Conservation (phyloP, 352 stramenopile species). For the Phytophthora aleatoria region DNA sequence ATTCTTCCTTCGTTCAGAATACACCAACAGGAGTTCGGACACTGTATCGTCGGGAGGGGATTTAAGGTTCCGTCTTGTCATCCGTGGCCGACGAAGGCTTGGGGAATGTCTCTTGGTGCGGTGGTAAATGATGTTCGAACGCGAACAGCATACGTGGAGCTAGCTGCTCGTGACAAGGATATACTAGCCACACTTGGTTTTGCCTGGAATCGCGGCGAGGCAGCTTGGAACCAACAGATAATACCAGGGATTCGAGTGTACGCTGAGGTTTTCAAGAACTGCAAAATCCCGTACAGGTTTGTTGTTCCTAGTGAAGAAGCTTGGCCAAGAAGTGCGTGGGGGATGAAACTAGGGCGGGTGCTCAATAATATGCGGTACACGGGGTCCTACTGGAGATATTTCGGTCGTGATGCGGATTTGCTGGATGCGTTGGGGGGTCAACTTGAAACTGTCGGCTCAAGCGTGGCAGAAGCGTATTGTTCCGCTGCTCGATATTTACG, state of each 20-base stretch:
- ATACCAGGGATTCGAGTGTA: neutral
- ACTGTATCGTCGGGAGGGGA: neutral
- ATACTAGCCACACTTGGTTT: neutral
- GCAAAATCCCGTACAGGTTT: neutral
- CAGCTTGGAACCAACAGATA: neutral
- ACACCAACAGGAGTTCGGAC: neutral
- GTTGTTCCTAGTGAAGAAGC: neutral
- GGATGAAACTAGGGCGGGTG: neutral
- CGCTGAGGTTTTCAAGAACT: neutral
- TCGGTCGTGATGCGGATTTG: neutral
- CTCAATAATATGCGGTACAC: neutral
- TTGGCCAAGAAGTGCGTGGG: neutral
- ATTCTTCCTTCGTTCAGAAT: constrained; percentile 2
- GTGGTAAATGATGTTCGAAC: neutral
- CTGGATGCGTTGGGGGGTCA: neutral
- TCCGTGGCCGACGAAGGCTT: neutral
- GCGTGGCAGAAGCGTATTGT: constrained; percentile 1
- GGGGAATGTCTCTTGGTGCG: neutral
- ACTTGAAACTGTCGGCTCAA: neutral
- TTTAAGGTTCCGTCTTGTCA: neutral
- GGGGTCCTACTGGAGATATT: neutral
- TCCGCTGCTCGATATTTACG: neutral
- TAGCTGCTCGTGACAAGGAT: neutral
- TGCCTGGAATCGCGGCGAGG: neutral
- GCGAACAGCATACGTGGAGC: neutral